Percentiles rank a stretch among this genome's conserved stretches.
These are phyloP conservation scores for Dictyostelium intermedium DNA, from an alignment of 78 protist genomes.

Conservation along the genomic window DNA sequence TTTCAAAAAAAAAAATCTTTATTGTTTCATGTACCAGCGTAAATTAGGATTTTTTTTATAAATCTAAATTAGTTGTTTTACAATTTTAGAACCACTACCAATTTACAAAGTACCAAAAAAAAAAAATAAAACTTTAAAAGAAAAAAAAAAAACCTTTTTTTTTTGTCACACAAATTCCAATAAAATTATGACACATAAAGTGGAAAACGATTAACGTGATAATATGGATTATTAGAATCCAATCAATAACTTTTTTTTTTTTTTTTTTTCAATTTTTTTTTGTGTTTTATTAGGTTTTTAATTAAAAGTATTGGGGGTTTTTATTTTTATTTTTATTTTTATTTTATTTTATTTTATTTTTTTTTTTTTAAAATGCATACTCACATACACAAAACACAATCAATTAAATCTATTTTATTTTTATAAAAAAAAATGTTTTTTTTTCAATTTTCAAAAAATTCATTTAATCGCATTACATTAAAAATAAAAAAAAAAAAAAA, in stretches of 20 bases:
- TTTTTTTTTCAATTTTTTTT: no score
- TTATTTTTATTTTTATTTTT: no score
- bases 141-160: background rate
- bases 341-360: no score
- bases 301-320: background rate
- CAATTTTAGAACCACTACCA: background rate
- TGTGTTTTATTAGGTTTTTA: background rate
- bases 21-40: background rate
- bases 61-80: background rate
- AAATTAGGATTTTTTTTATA: background rate
- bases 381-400: background rate
- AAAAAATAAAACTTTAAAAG: background rate
- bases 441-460: background rate
- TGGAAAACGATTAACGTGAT: background rate
- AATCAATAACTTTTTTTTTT: background rate
- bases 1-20: background rate
- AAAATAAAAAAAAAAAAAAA: background rate
- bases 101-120: background rate
- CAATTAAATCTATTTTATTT: background rate
- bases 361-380: background rate
- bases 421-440: background rate
- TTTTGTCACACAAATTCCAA: background rate
- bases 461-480: background rate
- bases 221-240: background rate
- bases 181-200: background rate